Evolutionary conservation across 495 filamentous ascomycete genomes (phyloP), one percentile per base, ranked within the genome.

Genomic region (Evernia prunastri): DNA sequence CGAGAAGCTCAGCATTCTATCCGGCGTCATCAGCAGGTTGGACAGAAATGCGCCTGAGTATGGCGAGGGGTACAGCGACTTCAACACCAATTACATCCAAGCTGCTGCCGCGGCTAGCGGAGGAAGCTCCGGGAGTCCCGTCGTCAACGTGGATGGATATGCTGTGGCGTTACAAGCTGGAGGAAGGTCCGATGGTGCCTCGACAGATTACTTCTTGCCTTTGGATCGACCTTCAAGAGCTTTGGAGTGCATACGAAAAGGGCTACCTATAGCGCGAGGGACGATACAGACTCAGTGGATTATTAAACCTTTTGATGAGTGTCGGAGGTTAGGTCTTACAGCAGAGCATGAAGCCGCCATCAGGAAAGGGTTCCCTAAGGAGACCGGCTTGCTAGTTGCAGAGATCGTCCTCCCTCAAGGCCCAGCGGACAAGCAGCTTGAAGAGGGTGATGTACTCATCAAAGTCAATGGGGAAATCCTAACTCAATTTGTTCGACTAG

Each of bases 61-160:
- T 68, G 93, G 94, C 42, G 94, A 97, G 66, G 94, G 94, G 3
- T 99, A 99, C 75, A 92, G 92, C 74, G 94, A 99, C 72, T 99
- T 99, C 80, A 99, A 98, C 72, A 98, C 94, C 40, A 97, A 96
- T 74, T 99, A 99, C 75, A 97, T 97, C 66, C 94, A 99, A 79
- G 94, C 94, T 65, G 95, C 93, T 18, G 94, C 94, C 35, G 92
- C 94, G 10, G 94, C 94, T 15, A 96, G 90, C 73, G 94, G 94
- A 63, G 94, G 94, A 67, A 96, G 91, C 76, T 97, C 95, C 13
- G 94, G 94, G 35, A 94, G 89, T 85, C 94, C 94, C 1, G 94
- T 99, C 4, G 92, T 99, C 64, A 95, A 97, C 71, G 87, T 96
- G 42, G 90, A 96, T 72, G 94, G 94, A 2, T 87, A 88, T 74